Evolutionary conservation across 139 green algal genomes (phyloP).

Genomic region (Picochlorum sp.): DNA sequence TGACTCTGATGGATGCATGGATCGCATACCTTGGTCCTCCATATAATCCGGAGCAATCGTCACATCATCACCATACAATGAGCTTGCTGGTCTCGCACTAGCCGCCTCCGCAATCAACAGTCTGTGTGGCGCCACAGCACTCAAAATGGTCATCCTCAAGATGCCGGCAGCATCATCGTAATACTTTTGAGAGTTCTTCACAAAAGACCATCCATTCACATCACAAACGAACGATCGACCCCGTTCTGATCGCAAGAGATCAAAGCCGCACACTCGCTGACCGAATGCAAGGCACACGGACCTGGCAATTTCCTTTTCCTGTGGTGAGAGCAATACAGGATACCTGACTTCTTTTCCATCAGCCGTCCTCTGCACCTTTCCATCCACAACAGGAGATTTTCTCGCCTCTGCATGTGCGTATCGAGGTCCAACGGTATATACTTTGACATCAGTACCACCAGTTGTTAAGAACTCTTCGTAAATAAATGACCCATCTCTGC

Average conservation of each 20-base stretch:
- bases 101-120: conserved; percentile 31
- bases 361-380: conserved; percentile 70
- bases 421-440: conserved; percentile 81
- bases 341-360: conserved; percentile 89
- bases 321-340: conserved; percentile 81
- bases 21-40: background rate
- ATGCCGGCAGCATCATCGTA: conserved; percentile 83
- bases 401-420: conserved; percentile 95
- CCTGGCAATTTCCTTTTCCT: conserved; percentile 90
- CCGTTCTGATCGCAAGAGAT: conserved; percentile 76
- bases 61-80: background rate
- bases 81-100: conserved; percentile 10
- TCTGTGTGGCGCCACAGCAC: conserved; percentile 61
- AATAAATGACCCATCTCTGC: conserved; percentile 87
- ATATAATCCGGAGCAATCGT: background rate
- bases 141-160: conserved; percentile 62
- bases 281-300: conserved; percentile 91
- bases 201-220: conserved; percentile 98
- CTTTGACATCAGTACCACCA: conserved; percentile 97
- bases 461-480: conserved; percentile 96
- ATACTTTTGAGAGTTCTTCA: conserved; percentile 98
- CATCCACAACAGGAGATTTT: conserved; percentile 95
- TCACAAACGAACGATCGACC: conserved; percentile 91
- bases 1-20: conserved; percentile 1
- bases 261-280: conserved; percentile 92